Percentiles rank a stretch among this genome's conserved stretches.
phyloP scores from a whole-genome alignment of 1,139 yeast genomes.

The Komagataea norvegica region DNA sequence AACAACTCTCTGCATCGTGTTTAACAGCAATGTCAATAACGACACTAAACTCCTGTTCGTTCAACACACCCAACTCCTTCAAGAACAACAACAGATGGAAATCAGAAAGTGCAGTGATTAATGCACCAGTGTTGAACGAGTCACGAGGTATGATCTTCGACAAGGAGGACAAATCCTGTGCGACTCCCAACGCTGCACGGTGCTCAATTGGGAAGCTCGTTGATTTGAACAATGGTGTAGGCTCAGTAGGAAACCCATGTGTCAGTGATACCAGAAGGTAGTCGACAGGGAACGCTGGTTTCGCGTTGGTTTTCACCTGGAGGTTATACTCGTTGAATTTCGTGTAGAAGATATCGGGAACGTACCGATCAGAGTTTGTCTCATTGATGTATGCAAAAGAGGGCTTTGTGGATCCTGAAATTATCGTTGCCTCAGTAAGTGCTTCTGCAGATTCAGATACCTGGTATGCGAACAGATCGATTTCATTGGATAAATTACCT shows the following conservation, averaged over 20 bases:
- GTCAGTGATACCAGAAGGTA: conserved; percentile 82
- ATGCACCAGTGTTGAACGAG: conserved; percentile 28
- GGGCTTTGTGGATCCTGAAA: conserved; percentile 88
- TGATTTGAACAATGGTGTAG: conserved; percentile 45
- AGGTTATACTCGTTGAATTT: conserved; percentile 84
- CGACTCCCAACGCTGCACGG: conserved; percentile 66
- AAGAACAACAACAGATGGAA: conserved; percentile 72
- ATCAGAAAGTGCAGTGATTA: conserved; percentile 48
- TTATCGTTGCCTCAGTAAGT: conserved; percentile 77
- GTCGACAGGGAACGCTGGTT: conserved; percentile 95
- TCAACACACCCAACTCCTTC: conserved; percentile 47
- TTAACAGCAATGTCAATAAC: conserved; percentile 39
- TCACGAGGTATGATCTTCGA: conserved; percentile 44
- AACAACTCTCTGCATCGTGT: conserved; percentile 41
- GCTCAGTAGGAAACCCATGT: conserved; percentile 82
- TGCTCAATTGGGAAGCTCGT: conserved; percentile 68
- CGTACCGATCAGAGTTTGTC: conserved; percentile 68
- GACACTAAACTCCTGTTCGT: conserved; percentile 45
- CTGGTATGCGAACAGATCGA: conserved; percentile 88
- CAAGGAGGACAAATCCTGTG: conserved; percentile 59
- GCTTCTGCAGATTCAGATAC: conserved; percentile 88
- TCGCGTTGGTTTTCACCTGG: conserved; percentile 83
- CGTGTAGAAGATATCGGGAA: conserved; percentile 89
- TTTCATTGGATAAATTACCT: conserved; percentile 82
- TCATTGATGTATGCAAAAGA: conserved; percentile 78